phyloP scores from a whole-genome alignment of 2,329 filamentous ascomycete species.

The Alternaria longipes region DNA sequence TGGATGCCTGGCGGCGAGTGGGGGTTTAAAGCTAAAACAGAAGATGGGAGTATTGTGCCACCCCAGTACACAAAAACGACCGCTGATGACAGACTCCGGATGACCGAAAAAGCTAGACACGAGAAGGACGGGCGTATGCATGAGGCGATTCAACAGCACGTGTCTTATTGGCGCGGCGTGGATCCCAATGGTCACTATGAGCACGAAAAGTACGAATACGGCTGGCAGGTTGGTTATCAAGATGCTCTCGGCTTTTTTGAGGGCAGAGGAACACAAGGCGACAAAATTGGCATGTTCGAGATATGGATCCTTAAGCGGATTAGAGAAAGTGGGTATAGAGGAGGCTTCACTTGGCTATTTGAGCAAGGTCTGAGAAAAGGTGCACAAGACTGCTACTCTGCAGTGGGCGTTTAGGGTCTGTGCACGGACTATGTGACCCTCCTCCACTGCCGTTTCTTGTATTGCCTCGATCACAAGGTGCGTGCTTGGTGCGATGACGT shows the following conservation, averaged over 20 bases:
- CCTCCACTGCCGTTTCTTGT: constrained; percentile 3
- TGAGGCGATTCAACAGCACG: constrained; percentile 55
- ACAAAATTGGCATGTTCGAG: constrained; percentile 66
- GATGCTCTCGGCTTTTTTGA: constrained; percentile 64
- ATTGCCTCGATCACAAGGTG: background rate
- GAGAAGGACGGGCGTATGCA: constrained; percentile 49
- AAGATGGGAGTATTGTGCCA: constrained; percentile 53
- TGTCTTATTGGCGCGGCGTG: constrained; percentile 60
- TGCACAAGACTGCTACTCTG: constrained; percentile 51
- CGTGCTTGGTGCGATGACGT: constrained; percentile 1
- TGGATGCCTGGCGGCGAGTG: constrained; percentile 70
- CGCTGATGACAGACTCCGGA: constrained; percentile 27
- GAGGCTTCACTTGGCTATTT: constrained; percentile 61
- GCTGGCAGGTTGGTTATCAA: constrained; percentile 65
- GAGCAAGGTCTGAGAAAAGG: constrained; percentile 61
- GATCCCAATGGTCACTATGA: constrained; percentile 58
- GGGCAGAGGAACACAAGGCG: constrained; percentile 50
- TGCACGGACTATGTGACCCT: background rate
- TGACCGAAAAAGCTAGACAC: constrained; percentile 53
- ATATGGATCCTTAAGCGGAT: constrained; percentile 67
- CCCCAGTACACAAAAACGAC: constrained; percentile 43
- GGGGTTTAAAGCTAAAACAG: constrained; percentile 65
- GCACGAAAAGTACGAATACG: constrained; percentile 64
- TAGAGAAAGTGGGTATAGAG: constrained; percentile 59
- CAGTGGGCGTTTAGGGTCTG: constrained; percentile 27